Base-by-base conservation (phyloP, 2,329 filamentous ascomycete species). In the Hymenoscyphus fructigenus region DNA sequence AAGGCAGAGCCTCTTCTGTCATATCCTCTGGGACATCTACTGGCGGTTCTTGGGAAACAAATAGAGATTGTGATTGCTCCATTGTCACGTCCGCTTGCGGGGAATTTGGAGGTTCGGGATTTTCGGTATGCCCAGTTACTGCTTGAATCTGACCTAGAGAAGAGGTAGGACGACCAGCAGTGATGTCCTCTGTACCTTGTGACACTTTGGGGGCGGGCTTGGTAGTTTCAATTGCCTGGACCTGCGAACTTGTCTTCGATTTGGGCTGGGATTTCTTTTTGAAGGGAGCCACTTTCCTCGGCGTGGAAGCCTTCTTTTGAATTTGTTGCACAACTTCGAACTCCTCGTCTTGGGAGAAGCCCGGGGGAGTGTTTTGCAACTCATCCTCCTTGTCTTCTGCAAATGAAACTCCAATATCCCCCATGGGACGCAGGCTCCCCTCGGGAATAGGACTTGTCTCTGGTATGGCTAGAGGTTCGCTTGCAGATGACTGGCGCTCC, bases 391-490 rank as follows among this genome's bases (percentile, higher is more conserved):
- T 62, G 10, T 66, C 64, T 5, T 41, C 60, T 3, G 57, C 56
- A 53, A 71, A 71, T 3, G 72, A 74, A 4, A 74, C 56, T 26
- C 63, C 71, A 32, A 75, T 71, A 20, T 75, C 72, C 9, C 66
- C 65, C 66, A 75, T 71, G 2, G 71, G 68, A 4, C 69, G 65
- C 20, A 71, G 47, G n/a, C 62, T 62, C 23, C 65, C 60, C 23
- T 64, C 64, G 5, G 65, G 55, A 20, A 34, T 28, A n/a, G 74
- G 75, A 57, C 73, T 75, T 3, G 74, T 75, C 58, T 76, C 75
- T n/a, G 71, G 75, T 12, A 76, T 61, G 7, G 66, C 71, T n/a
- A 28, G 20, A 36, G 10, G 12, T 20, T 59, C 36, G 57, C 29
- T 28, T 41, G 23, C 57, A 59, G 34, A 38, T 17, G 23, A 29